These are phyloP conservation scores for Sanghuangporus baumii DNA, from an alignment of 1,284 basidiomycete species.

Conservation along the genomic window DNA sequence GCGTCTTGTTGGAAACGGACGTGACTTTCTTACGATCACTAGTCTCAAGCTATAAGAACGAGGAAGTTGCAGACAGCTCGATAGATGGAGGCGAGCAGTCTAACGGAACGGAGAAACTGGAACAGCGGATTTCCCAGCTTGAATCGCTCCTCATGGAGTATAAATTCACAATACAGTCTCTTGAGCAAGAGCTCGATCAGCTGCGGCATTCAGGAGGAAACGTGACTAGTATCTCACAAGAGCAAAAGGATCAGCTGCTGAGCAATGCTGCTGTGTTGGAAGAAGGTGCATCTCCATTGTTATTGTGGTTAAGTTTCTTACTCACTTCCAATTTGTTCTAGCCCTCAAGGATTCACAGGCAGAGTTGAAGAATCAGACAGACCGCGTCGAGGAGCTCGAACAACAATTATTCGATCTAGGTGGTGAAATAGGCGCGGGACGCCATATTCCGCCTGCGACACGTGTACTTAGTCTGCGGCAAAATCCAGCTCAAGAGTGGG, in stretches of 20 bases:
- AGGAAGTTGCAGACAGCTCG: constrained; percentile 37
- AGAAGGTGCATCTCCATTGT: constrained; percentile 34
- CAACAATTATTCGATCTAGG: constrained; percentile 69
- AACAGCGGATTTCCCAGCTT: constrained; percentile 47
- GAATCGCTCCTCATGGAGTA: constrained; percentile 52
- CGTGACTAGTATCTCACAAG: constrained; percentile 1
- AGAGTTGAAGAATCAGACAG: neutral
- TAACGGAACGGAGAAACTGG: constrained; percentile 6
- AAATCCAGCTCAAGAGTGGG: constrained; percentile 74
- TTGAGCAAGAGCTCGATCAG: constrained; percentile 40
- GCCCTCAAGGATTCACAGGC: constrained; percentile 32
- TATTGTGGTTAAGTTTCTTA: neutral
- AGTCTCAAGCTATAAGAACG: constrained; percentile 38
- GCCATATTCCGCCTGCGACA: constrained; percentile 67
- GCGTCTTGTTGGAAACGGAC: constrained; percentile 50
- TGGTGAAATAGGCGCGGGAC: constrained; percentile 70
- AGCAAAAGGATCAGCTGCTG: constrained; percentile 11
- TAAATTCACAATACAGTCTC: constrained; percentile 39
- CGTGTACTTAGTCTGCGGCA: constrained; percentile 65
- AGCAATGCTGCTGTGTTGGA: constrained; percentile 29
- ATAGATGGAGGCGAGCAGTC: constrained; percentile 30
- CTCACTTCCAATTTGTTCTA: constrained; percentile 22
- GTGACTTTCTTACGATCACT: constrained; percentile 57
- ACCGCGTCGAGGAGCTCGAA: constrained; percentile 51
- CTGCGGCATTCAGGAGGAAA: constrained; percentile 20